Percentiles rank a stretch among this genome's conserved stretches.
These are phyloP conservation scores for Raffaelea arxii DNA, from an alignment of 2,329 filamentous ascomycete species.

Conservation along the genomic window DNA sequence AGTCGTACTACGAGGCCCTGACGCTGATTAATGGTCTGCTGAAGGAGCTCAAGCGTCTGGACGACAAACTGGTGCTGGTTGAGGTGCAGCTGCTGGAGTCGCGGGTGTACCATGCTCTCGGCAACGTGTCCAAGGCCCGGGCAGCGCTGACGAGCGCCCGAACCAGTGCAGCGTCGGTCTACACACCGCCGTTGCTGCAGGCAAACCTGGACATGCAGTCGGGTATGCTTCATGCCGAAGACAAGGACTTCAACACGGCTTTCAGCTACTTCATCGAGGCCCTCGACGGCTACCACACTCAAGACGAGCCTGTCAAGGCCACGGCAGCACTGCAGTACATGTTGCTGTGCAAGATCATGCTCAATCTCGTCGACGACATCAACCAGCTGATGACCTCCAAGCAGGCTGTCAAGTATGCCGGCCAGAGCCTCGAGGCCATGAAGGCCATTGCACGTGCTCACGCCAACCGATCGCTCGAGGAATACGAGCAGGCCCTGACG, in stretches of 20 bases:
- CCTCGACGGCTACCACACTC: constrained; percentile 88
- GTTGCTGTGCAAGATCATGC: constrained; percentile 99
- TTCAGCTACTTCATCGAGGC: constrained; percentile 99
- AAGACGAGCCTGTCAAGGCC: constrained; percentile 81
- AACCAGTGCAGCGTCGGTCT: constrained; percentile 92
- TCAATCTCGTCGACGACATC: constrained; percentile 93
- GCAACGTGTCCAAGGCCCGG: constrained; percentile 91
- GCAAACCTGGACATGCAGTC: constrained; percentile 98
- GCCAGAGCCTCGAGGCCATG: constrained; percentile 95
- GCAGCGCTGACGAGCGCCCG: constrained; percentile 89
- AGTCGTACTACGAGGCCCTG: constrained; percentile 93
- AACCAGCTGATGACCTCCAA: constrained; percentile 91
- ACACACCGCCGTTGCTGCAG: constrained; percentile 90
- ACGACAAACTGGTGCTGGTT: constrained; percentile 96
- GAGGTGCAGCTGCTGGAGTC: constrained; percentile 98
- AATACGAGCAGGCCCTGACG: constrained; percentile 89
- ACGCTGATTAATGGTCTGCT: constrained; percentile 94
- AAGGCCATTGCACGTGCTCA: constrained; percentile 96
- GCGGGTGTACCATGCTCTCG: constrained; percentile 91
- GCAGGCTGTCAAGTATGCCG: constrained; percentile 92
- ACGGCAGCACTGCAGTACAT: constrained; percentile 98
- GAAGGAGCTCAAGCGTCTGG: constrained; percentile 91
- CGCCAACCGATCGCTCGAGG: constrained; percentile 87
- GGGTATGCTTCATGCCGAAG: constrained; percentile 96
- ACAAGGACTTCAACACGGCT: constrained; percentile 97